Conservation (phyloP, 116 monocot genomes). For the Posidonia oceanica region DNA sequence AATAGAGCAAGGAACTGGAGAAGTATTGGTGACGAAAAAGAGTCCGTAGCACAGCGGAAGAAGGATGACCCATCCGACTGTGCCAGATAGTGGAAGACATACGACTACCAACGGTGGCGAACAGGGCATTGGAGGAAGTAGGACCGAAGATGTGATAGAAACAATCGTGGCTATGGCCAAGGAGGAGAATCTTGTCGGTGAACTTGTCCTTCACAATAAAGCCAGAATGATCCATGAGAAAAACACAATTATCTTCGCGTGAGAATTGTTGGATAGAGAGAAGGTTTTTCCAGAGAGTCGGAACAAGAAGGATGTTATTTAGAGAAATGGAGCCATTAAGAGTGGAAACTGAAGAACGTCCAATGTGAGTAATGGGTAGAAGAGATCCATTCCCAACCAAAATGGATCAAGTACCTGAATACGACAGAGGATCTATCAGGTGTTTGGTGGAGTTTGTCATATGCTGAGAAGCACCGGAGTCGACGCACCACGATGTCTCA, state of each 20-base stretch:
- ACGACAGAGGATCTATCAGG: neutral
- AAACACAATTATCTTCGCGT: neutral
- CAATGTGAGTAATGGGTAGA: neutral
- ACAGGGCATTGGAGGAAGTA: neutral
- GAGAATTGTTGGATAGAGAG: neutral
- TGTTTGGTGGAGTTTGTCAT: neutral
- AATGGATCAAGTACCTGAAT: neutral
- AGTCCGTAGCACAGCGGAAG: neutral
- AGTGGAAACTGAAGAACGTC: neutral
- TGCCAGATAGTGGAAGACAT: neutral
- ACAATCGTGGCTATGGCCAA: neutral
- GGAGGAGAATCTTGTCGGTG: neutral
- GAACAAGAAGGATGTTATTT: neutral
- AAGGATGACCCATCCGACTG: neutral
- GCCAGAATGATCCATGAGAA: neutral
- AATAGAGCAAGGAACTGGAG: neutral
- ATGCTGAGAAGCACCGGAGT: neutral
- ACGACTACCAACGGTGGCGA: neutral
- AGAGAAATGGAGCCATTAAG: neutral
- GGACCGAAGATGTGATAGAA: neutral
- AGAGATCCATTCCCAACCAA: neutral
- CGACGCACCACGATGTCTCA: neutral
- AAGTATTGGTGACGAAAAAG: neutral
- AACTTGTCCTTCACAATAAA: neutral
- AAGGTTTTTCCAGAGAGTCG: neutral